Evolutionary conservation across 83 land plant genomes (phyloP), one percentile per base, ranked within the genome.

Genomic region (Picea mariana): DNA sequence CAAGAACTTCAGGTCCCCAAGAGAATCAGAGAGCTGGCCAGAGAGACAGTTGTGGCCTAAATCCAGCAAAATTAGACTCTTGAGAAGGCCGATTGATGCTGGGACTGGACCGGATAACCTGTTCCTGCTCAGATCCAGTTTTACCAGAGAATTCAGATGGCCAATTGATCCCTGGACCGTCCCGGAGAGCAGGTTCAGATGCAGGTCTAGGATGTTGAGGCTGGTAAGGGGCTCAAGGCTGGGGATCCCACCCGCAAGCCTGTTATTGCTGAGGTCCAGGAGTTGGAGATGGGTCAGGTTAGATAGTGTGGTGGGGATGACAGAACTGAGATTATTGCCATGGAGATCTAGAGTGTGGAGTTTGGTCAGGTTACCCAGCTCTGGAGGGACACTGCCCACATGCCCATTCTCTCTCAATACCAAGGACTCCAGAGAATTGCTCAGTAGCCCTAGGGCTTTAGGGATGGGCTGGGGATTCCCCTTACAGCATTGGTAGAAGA

Each of bases 351-450:
- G 86, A 21, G 92, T 88, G 7, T 69, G 82, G 62, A 95, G 82
- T 60, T 47, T 83, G 49, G 92, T 88, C 44, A 95, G 86, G 52
- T 91, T 91, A 24, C 87, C 91, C 13, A 95, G 64, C 80, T 90
- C 91, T 59, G 18, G 49, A 6, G 97, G 97, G 71, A 95, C 86
- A 26, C 84, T 84, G 1, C 97, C 97, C 6, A 95, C 80, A 61
- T 88, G 94, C 27, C 92, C 94, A 69, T 93, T 95, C 49, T 93
- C 97, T 21, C 97, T 83, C 27, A 95, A 89, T 9, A 93, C 94
- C 20, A 95, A 83, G 5, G 91, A 87, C 47, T 90, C 90, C 21
- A 95, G 81, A 6, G 87, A 42, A 7, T 83, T 66, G 6, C 87
- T 94, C 69, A 95, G 88, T 13, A 47, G 85, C 55, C 90, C 96